These are phyloP conservation scores for Macaranga tanarius DNA, from an alignment of 441 rosid species.

Conservation along the genomic window DNA sequence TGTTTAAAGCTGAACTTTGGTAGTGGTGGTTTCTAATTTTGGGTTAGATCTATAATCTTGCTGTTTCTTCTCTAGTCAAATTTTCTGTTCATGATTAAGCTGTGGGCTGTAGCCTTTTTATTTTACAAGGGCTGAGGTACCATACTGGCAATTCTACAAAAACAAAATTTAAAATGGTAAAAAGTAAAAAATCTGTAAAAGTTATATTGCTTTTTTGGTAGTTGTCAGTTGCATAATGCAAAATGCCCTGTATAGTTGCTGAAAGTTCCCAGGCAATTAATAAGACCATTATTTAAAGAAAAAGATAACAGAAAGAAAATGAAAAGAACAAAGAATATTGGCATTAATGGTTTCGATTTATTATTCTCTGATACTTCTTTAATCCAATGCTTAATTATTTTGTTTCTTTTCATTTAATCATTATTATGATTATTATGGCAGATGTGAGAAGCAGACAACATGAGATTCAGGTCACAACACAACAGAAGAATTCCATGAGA, in stretches of 20 bases:
- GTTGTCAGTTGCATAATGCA: slow-evolving; percentile 20
- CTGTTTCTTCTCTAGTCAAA: background rate
- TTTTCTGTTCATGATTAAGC: background rate
- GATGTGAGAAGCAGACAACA: slow-evolving; percentile 20
- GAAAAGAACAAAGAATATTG: background rate
- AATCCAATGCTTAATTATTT: background rate
- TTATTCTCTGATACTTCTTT: background rate
- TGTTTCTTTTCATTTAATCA: background rate
- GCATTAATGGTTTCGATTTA: background rate
- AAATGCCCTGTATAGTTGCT: slow-evolving; percentile 3
- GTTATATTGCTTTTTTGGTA: slow-evolving; percentile 9
- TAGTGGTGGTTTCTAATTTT: background rate
- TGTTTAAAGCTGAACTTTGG: background rate
- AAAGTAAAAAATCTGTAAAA: slow-evolving; percentile 9
- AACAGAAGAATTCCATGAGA: slow-evolving; percentile 24
- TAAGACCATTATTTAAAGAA: background rate
- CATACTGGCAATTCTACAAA: background rate
- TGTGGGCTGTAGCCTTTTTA: background rate
- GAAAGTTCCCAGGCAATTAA: background rate
- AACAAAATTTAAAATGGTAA: background rate
- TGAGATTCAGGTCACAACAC: slow-evolving; percentile 14
- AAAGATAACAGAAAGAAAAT: background rate
- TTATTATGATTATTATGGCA: slow-evolving; percentile 7
- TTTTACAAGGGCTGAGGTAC: background rate
- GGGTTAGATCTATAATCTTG: background rate